Evolutionary conservation across 257 asterid genomes (phyloP).

Genomic region (Sherardia arvensis): DNA sequence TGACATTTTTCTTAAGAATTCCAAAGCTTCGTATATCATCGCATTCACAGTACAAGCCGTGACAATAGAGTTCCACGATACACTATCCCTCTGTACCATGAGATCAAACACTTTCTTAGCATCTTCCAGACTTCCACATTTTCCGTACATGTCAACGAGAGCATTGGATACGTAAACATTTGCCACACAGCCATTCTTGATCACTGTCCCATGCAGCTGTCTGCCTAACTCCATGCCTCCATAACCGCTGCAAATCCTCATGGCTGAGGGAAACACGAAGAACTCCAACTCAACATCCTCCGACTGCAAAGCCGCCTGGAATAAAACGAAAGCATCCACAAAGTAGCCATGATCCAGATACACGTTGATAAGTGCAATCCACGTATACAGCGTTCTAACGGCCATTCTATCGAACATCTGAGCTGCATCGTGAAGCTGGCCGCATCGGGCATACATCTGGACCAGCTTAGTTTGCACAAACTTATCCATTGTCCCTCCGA

Average conservation of each 20-base stretch:
- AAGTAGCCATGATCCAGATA: slow-evolving; percentile 31
- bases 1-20: slow-evolving; percentile 39
- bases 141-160: slow-evolving; percentile 72
- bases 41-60: slow-evolving; percentile 61
- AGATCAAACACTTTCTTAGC: slow-evolving; percentile 38
- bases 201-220: slow-evolving; percentile 51
- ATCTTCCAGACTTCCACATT: slow-evolving; percentile 45
- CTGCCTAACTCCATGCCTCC: slow-evolving; percentile 61
- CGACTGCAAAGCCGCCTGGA: slow-evolving; percentile 27
- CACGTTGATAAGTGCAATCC: slow-evolving; percentile 38
- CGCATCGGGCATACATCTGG: slow-evolving; percentile 42
- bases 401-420: slow-evolving; percentile 58
- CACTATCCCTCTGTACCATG: slow-evolving; percentile 39
- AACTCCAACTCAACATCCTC: slow-evolving; percentile 62
- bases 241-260: slow-evolving; percentile 55
- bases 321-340: slow-evolving; percentile 36
- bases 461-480: slow-evolving; percentile 54
- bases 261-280: slow-evolving; percentile 51
- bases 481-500: slow-evolving; percentile 29
- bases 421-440: slow-evolving; percentile 24
- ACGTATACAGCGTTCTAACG: slow-evolving; percentile 43
- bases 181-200: slow-evolving; percentile 37
- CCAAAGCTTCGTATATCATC: slow-evolving; percentile 37
- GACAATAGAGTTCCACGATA: slow-evolving; percentile 72
- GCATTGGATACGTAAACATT: slow-evolving; percentile 65